Percentiles rank a stretch among this genome's conserved stretches.
Conservation (phyloP, 768 basidiomycete genomes). For the Podaxis mareebaensis region DNA sequence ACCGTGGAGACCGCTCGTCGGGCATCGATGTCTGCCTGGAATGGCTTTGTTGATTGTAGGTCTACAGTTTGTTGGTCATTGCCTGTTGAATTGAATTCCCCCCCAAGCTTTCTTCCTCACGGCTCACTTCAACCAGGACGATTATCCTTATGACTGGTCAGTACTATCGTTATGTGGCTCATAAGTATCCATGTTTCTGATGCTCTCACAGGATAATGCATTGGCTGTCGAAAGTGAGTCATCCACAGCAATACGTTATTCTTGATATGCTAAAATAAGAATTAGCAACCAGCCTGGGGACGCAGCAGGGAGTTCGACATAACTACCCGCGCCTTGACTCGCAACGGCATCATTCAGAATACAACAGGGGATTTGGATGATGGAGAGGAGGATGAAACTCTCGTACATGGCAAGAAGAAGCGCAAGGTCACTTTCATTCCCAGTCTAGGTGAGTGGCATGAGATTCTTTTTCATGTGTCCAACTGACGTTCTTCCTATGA, state of each 20-base stretch:
- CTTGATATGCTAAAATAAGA: slow-evolving; percentile 8
- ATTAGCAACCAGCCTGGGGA: slow-evolving; percentile 88
- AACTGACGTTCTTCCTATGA: slow-evolving; percentile 27
- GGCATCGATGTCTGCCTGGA: slow-evolving; percentile 83
- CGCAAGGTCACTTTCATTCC: slow-evolving; percentile 86
- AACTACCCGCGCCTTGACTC: slow-evolving; percentile 72
- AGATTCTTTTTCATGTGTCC: slow-evolving; percentile 18
- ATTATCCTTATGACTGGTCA: slow-evolving; percentile 86
- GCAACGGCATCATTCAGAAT: slow-evolving; percentile 62
- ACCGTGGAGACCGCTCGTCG: slow-evolving; percentile 85
- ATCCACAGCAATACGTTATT: background rate
- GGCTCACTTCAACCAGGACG: slow-evolving; percentile 85
- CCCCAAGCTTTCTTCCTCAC: slow-evolving; percentile 80
- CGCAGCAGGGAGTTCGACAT: slow-evolving; percentile 89
- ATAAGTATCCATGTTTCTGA: slow-evolving; percentile 16
- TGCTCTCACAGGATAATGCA: slow-evolving; percentile 72
- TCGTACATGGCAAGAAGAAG: slow-evolving; percentile 70
- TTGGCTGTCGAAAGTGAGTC: slow-evolving; percentile 76
- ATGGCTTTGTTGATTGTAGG: slow-evolving; percentile 86
- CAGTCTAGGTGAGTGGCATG: slow-evolving; percentile 57
- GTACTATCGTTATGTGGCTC: slow-evolving; percentile 20
- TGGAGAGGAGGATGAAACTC: slow-evolving; percentile 62
- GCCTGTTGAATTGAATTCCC: background rate
- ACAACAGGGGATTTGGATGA: slow-evolving; percentile 80
- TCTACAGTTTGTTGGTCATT: background rate